Conservation (phyloP, 1,284 basidiomycete species). For the Ceratobasidium sp. region DNA sequence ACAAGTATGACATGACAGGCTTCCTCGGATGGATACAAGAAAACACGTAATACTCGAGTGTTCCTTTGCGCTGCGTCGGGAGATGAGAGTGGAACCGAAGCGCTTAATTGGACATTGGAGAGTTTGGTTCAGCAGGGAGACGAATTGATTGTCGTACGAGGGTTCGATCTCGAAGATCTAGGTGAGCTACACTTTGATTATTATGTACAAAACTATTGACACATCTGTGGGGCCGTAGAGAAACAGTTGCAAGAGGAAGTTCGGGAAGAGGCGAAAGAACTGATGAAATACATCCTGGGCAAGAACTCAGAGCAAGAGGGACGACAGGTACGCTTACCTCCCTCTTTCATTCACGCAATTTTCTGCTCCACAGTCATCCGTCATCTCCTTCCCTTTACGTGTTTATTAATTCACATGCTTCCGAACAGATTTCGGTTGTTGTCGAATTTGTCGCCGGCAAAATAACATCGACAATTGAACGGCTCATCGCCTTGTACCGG, state of each 20-base stretch:
- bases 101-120: conserved; percentile 89
- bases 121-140: conserved; percentile 90
- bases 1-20: conserved; percentile 52
- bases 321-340: conserved; percentile 65
- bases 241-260: conserved; percentile 80
- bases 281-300: conserved; percentile 82
- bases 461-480: conserved; percentile 86
- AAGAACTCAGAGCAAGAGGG: conserved; percentile 84
- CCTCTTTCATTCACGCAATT: not conserved
- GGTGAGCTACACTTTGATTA: conserved; percentile 55
- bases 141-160: conserved; percentile 90
- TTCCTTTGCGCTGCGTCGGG: conserved; percentile 90
- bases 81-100: conserved; percentile 85
- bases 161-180: conserved; percentile 84
- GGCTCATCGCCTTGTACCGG: conserved; percentile 92
- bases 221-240: conserved; percentile 52
- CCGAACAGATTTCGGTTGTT: conserved; percentile 79
- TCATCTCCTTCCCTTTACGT: too few species aligned
- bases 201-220: conserved; percentile 29
- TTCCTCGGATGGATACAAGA: conserved; percentile 82
- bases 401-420: not conserved
- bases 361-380: too few species aligned
- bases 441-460: conserved; percentile 94
- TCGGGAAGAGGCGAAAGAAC: conserved; percentile 84
- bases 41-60: conserved; percentile 82